These are phyloP conservation scores for Canavalia gladiata DNA, from an alignment of 306 rosid species.

Conservation along the genomic window DNA sequence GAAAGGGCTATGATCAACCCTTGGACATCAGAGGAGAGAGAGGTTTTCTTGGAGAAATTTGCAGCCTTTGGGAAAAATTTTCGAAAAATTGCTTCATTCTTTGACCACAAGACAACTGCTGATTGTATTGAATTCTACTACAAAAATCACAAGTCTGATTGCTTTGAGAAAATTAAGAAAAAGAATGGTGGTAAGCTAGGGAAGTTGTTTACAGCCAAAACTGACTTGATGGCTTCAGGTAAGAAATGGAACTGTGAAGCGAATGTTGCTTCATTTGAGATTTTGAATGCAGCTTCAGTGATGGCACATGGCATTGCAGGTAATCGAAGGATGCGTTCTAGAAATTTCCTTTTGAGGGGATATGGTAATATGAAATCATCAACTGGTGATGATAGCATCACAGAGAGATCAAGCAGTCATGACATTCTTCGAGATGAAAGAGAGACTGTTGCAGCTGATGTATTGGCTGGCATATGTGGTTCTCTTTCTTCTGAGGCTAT, in stretches of 20 bases:
- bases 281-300: constrained; percentile 85
- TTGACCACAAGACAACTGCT: constrained; percentile 91
- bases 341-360: constrained; percentile 62
- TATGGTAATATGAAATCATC: constrained; percentile 54
- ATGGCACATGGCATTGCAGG: constrained; percentile 66
- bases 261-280: constrained; percentile 80
- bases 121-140: constrained; percentile 96
- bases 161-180: constrained; percentile 75
- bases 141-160: constrained; percentile 88
- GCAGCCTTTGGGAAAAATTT: constrained; percentile 82
- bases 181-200: constrained; percentile 66
- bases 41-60: constrained; percentile 73
- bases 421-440: constrained; percentile 74
- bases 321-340: constrained; percentile 56
- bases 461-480: constrained; percentile 89
- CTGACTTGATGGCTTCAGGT: constrained; percentile 67
- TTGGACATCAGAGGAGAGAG: constrained; percentile 81
- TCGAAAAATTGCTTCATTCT: constrained; percentile 78
- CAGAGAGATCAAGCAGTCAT: constrained; percentile 61
- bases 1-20: constrained; percentile 86
- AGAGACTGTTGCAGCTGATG: constrained; percentile 93
- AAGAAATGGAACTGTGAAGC: constrained; percentile 81
- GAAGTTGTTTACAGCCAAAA: constrained; percentile 60
- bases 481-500: constrained; percentile 89
- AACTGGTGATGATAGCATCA: constrained; percentile 46